Base-by-base conservation (phyloP, 2,329 filamentous ascomycete genomes). In the Diaporthe australafricana region DNA sequence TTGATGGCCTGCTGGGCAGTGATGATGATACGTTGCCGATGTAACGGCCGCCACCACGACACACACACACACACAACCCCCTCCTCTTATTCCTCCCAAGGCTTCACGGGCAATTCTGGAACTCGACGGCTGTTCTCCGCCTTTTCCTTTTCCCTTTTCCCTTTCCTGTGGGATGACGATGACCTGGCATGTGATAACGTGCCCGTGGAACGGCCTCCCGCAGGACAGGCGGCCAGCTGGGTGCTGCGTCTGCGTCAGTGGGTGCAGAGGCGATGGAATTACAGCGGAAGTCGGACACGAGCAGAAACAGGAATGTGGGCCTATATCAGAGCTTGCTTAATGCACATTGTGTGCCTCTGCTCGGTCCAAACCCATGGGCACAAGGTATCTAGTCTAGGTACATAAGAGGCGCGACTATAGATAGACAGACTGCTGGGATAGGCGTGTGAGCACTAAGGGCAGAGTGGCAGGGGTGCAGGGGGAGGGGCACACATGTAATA, bases 31-130 rank as follows among this genome's bases (percentile, higher is more conserved):
- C n/a, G n/a, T n/a, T 35, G 30, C 12, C 60, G 30, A 65, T 65
- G 60, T 65, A 65, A 65, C 42, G 45, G 60, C 60, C 60, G 60
- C 60, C 45, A 65, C 60, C 42, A n/a, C n/a, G n/a, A n/a, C n/a
- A n/a, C n/a, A n/a, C n/a, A n/a, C n/a, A n/a, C n/a, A n/a, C n/a
- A n/a, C n/a, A n/a, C n/a, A 35, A 35, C 32, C 32, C 32, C 32
- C 32, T 5, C 32, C 32, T 35, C 9, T 35, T 9, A 5, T 9
- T 35, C 5, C 32, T 35, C 9, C 9, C 32, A 35, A 35, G 32
- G 32, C 32, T n/a, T n/a, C n/a, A n/a, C n/a, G n/a, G n/a, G n/a
- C n/a, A n/a, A n/a, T n/a, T n/a, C n/a, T n/a, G n/a, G n/a, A 9
- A 35, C 32, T 35, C 32, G 9, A 9, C 32, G 32, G 9, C 9